Evolutionary conservation across 2,329 filamentous ascomycete genomes (phyloP).

Genomic region (Fusarium verticillioides): DNA sequence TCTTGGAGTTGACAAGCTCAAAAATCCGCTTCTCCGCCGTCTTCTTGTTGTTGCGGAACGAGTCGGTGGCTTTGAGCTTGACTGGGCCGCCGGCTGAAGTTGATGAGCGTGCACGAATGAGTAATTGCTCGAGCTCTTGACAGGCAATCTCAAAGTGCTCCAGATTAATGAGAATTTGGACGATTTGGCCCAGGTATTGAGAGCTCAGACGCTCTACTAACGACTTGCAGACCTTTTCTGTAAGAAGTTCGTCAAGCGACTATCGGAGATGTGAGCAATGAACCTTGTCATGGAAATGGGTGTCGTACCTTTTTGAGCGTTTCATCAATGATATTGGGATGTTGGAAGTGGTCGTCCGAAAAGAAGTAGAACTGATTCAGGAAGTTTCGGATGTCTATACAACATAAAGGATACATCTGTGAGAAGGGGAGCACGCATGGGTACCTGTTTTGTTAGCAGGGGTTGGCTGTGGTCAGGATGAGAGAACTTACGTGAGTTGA

Average conservation of each 20-base stretch:
- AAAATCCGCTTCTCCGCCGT: constrained; percentile 97
- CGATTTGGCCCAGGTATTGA: constrained; percentile 96
- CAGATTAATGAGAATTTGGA: constrained; percentile 97
- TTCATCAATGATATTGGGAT: constrained; percentile 89
- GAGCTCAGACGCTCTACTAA: constrained; percentile 89
- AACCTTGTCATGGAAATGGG: accelerated
- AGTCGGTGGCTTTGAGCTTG: constrained; percentile 82
- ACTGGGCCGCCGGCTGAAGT: constrained; percentile 84
- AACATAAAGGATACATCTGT: constrained; percentile 98
- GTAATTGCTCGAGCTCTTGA: constrained; percentile 84
- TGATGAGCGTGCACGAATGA: constrained; percentile 86
- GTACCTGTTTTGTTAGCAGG: constrained; percentile 66
- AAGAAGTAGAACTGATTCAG: constrained; percentile 99
- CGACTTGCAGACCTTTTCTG: constrained; percentile 89
- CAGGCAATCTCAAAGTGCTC: constrained; percentile 97
- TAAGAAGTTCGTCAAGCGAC: constrained; percentile 95
- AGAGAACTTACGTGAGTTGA: constrained; percentile 73
- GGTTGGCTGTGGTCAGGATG: not conserved
- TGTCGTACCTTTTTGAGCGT: constrained; percentile 77
- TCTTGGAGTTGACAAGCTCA: constrained; percentile 98
- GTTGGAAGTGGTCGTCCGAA: constrained; percentile 93
- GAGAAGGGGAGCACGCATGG: constrained; percentile 97
- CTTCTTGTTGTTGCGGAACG: constrained; percentile 92
- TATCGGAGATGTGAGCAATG: constrained; percentile 51
- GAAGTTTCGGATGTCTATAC: constrained; percentile 97